Percentiles rank a stretch among this genome's conserved stretches.
Evolutionary conservation across 257 asterid species (phyloP).

Genomic region (Nicotiana sylvestris): DNA sequence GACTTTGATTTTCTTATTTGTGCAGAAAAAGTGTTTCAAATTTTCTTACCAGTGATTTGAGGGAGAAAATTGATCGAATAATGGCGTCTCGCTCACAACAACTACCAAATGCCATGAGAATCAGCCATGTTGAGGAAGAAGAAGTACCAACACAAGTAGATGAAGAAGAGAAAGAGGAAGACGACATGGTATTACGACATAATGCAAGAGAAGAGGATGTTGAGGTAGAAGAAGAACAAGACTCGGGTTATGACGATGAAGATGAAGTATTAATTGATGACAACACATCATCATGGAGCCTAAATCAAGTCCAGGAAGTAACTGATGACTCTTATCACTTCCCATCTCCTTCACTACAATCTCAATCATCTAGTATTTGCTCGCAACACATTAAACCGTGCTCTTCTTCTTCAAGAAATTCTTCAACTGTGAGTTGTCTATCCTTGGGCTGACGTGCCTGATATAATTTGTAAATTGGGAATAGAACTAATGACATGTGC

Average conservation of each 20-base stretch:
- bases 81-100: slow-evolving; percentile 55
- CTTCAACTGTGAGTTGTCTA: slow-evolving; percentile 50
- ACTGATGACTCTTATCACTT: slow-evolving; percentile 39
- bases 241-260: slow-evolving; percentile 19
- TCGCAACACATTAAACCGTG: slow-evolving; percentile 31
- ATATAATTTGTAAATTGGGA: neutral
- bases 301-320: slow-evolving; percentile 27
- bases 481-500: neutral
- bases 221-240: slow-evolving; percentile 10
- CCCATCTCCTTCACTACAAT: slow-evolving; percentile 40
- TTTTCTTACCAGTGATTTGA: slow-evolving; percentile 65
- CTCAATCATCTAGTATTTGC: slow-evolving; percentile 32
- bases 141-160: neutral
- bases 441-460: neutral
- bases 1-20: slow-evolving; percentile 4
- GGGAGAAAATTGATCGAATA: slow-evolving; percentile 54
- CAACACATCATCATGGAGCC: slow-evolving; percentile 39
- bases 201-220: neutral
- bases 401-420: slow-evolving; percentile 30
- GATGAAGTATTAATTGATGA: slow-evolving; percentile 31
- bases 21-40: slow-evolving; percentile 71
- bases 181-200: neutral
- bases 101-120: slow-evolving; percentile 7
- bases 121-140: slow-evolving; percentile 5
- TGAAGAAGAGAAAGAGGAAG: slow-evolving; percentile 9